Evolutionary conservation across 257 asterid species (phyloP).

Genomic region (Agastache rugosa): DNA sequence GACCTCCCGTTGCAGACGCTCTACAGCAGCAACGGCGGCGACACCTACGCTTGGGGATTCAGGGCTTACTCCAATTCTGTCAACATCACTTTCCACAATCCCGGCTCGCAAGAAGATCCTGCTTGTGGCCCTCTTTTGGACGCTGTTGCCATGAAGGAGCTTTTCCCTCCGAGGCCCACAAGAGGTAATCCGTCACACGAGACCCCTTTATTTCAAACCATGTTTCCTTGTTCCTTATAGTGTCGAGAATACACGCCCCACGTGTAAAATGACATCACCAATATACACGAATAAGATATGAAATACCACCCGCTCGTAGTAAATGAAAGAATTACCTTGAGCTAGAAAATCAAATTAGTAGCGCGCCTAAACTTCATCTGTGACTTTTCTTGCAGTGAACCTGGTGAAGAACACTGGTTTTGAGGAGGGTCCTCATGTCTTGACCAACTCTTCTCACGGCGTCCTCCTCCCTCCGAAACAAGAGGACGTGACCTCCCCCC

Average conservation of each 20-base stretch:
- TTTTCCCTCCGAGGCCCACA: constrained; percentile 58
- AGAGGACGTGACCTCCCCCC: constrained; percentile 74
- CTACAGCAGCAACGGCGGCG: constrained; percentile 80
- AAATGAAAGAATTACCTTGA: not conserved
- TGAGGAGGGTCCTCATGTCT: constrained; percentile 82
- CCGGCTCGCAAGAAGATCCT: constrained; percentile 87
- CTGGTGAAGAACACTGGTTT: constrained; percentile 74
- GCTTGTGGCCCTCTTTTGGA: constrained; percentile 93
- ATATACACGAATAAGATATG: not conserved
- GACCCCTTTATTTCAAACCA: not conserved
- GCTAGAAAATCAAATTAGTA: not conserved
- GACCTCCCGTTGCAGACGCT: constrained; percentile 85
- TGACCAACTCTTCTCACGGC: constrained; percentile 71
- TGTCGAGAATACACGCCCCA: not conserved
- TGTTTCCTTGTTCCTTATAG: not conserved
- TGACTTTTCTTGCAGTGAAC: constrained; percentile 51
- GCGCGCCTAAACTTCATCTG: not conserved
- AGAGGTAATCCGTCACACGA: constrained; percentile 42
- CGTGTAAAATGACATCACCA: not conserved
- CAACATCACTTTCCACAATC: constrained; percentile 65
- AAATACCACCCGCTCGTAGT: too few relatives aligned
- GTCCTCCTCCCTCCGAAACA: constrained; percentile 84
- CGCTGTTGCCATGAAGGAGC: constrained; percentile 86
- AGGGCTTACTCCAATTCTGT: constrained; percentile 54
- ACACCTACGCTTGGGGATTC: constrained; percentile 87